These are phyloP conservation scores for Naganishia kalamii DNA, from an alignment of 768 basidiomycete genomes.

Conservation along the genomic window DNA sequence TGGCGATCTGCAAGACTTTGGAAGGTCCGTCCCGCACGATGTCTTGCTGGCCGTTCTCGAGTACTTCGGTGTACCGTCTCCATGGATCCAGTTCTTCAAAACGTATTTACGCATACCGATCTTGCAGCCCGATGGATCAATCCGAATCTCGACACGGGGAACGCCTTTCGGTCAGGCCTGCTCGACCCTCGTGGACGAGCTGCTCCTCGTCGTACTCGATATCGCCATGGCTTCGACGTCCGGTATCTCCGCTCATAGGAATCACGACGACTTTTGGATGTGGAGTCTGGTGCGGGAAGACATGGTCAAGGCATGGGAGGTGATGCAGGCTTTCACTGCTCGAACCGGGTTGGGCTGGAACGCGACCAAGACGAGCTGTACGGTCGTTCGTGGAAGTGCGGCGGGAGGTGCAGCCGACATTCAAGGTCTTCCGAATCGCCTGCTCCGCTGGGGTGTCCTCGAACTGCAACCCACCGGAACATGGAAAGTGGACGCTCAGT, in stretches of 20 bases:
- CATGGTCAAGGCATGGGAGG: background rate
- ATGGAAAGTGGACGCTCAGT: slow-evolving; percentile 1
- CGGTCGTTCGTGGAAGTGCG: background rate
- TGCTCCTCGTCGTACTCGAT: slow-evolving; percentile 15
- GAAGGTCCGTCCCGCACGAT: slow-evolving; percentile 4
- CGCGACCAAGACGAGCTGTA: slow-evolving; percentile 12
- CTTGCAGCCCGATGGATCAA: background rate
- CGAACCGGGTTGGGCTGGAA: slow-evolving; percentile 15
- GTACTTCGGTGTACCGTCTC: slow-evolving; percentile 7
- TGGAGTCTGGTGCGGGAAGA: slow-evolving; percentile 4
- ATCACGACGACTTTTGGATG: slow-evolving; percentile 22
- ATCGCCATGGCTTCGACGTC: slow-evolving; percentile 7
- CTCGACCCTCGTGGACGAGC: slow-evolving; percentile 14
- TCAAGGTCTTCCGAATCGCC: slow-evolving; percentile 6
- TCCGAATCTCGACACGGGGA: background rate
- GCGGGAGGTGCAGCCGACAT: background rate
- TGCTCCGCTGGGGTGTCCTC: slow-evolving; percentile 10
- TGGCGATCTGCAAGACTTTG: slow-evolving; percentile 19
- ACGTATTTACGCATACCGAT: slow-evolving; percentile 7
- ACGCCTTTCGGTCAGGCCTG: slow-evolving; percentile 12
- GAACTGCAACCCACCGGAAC: background rate
- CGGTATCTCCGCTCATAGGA: slow-evolving; percentile 10
- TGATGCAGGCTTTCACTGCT: slow-evolving; percentile 11
- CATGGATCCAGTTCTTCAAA: slow-evolving; percentile 12
- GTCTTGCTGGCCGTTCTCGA: slow-evolving; percentile 10